Conservation (phyloP, 495 filamentous ascomycete genomes). For the Podospora australis region DNA sequence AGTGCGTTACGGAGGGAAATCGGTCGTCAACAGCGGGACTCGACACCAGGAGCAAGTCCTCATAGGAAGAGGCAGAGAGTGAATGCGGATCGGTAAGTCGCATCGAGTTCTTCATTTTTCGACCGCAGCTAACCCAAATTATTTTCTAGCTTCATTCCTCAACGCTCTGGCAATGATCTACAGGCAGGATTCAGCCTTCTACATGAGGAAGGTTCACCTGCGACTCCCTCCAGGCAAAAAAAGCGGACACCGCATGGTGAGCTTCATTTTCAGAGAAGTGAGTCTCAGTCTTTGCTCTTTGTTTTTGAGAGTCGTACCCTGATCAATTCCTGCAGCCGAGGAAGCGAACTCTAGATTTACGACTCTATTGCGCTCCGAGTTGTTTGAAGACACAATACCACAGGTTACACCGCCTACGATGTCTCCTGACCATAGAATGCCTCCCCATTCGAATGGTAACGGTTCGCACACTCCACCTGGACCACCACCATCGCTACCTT, state of each 20-base stretch:
- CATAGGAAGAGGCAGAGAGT: conserved; percentile 82
- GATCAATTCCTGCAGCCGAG: conserved; percentile 54
- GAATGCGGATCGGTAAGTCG: conserved; percentile 66
- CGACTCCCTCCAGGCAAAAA: conserved; percentile 78
- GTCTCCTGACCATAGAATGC: conserved; percentile 55
- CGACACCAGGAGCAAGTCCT: conserved; percentile 69
- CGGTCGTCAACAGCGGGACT: conserved; percentile 47
- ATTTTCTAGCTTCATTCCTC: conserved; percentile 78
- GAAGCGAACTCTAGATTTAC: conserved; percentile 92
- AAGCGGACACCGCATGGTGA: conserved; percentile 84
- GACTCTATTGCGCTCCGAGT: conserved; percentile 77
- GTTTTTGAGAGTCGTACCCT: too few species aligned
- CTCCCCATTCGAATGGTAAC: conserved; percentile 46
- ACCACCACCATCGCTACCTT: conserved; percentile 54
- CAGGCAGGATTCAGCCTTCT: conserved; percentile 86
- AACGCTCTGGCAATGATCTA: conserved; percentile 86
- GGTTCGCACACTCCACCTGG: conserved; percentile 77
- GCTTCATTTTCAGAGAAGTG: conserved; percentile 89
- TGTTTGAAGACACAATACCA: conserved; percentile 85
- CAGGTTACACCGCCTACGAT: conserved; percentile 64
- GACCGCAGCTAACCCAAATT: not conserved
- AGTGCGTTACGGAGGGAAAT: conserved; percentile 28
- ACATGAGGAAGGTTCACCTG: conserved; percentile 84
- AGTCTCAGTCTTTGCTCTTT: too few species aligned
- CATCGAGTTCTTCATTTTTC: conserved; percentile 5